Percentiles rank a stretch among this genome's conserved stretches.
Evolutionary conservation across 2,329 filamentous ascomycete species (phyloP).

Genomic region (Aspergillus sp.): DNA sequence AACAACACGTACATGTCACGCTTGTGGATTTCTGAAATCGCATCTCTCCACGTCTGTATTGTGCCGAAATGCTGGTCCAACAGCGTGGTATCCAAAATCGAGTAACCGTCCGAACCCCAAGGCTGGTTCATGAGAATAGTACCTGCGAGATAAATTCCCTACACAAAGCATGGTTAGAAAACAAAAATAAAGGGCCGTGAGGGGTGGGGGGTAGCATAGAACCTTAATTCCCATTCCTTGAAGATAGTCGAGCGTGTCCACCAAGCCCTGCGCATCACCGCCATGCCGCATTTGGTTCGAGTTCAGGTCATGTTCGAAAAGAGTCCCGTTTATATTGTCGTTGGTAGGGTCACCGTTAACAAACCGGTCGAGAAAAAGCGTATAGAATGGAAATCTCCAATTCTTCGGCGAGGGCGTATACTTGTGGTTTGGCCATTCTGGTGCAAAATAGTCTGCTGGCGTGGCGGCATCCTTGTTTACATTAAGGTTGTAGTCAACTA

Average conservation of each 20-base stretch:
- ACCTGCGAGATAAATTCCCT: constrained; percentile 64
- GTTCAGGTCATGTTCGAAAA: constrained; percentile 60
- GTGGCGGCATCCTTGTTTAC: constrained; percentile 55
- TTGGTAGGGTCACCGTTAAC: constrained; percentile 66
- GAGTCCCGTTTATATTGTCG: constrained; percentile 61
- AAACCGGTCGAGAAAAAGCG: constrained; percentile 63
- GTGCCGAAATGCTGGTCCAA: constrained; percentile 63
- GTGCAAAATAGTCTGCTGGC: constrained; percentile 58
- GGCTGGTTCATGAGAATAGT: constrained; percentile 64
- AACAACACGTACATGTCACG: constrained; percentile 65
- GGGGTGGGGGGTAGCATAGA: background rate
- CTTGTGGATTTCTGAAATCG: constrained; percentile 60
- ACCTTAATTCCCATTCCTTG: constrained; percentile 65
- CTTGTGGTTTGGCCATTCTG: constrained; percentile 53
- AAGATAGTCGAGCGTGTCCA: constrained; percentile 63
- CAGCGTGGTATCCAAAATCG: constrained; percentile 61
- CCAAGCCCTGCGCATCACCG: constrained; percentile 58
- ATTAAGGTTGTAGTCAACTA: constrained; percentile 61
- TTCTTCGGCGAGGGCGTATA: constrained; percentile 58
- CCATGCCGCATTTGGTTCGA: constrained; percentile 65
- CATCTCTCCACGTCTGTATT: constrained; percentile 57
- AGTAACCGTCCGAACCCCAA: constrained; percentile 63
- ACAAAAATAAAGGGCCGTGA: background rate
- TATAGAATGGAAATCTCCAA: constrained; percentile 68
- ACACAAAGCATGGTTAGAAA: constrained; percentile 11